A percentile compares a stretch with the other conserved stretches of the same genome.
phyloP scores from a whole-genome alignment of 2,329 filamentous ascomycete species.

The Cytospora chrysosperma region DNA sequence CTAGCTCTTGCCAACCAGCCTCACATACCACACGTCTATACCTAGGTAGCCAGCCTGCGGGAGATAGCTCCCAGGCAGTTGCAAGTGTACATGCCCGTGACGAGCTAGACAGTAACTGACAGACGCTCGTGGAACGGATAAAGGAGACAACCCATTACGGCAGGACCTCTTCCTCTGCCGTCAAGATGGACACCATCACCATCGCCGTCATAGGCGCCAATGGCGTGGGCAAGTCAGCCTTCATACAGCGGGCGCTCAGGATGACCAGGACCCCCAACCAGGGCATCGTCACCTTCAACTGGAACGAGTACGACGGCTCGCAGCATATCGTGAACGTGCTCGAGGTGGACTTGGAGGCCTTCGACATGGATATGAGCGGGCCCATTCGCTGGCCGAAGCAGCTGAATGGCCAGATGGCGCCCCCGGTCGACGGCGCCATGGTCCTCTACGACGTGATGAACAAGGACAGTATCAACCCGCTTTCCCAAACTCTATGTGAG shows the following conservation, averaged over 20 bases:
- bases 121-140: slow-evolving; percentile 10
- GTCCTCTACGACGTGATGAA: slow-evolving; percentile 87
- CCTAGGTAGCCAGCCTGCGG: background rate
- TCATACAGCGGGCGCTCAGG: slow-evolving; percentile 63
- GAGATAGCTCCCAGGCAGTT: slow-evolving; percentile 12
- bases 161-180: background rate
- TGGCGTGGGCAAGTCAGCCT: slow-evolving; percentile 67
- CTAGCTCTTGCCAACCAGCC: slow-evolving; percentile 4
- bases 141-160: slow-evolving; percentile 7
- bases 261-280: slow-evolving; percentile 52
- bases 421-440: slow-evolving; percentile 77
- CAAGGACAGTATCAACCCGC: slow-evolving; percentile 68
- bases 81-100: slow-evolving; percentile 16
- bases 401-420: slow-evolving; percentile 68
- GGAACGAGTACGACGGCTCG: slow-evolving; percentile 57
- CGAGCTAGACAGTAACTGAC: slow-evolving; percentile 17
- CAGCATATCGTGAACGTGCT: slow-evolving; percentile 60
- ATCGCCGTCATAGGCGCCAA: slow-evolving; percentile 66
- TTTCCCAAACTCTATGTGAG: slow-evolving; percentile 79
- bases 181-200: slow-evolving; percentile 58
- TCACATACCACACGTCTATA: background rate
- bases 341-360: slow-evolving; percentile 65
- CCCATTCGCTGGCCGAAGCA: slow-evolving; percentile 67
- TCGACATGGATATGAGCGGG: slow-evolving; percentile 58
- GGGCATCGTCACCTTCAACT: slow-evolving; percentile 52